phyloP scores from a whole-genome alignment of 768 basidiomycete genomes.

The Solioccasus polychromus region DNA sequence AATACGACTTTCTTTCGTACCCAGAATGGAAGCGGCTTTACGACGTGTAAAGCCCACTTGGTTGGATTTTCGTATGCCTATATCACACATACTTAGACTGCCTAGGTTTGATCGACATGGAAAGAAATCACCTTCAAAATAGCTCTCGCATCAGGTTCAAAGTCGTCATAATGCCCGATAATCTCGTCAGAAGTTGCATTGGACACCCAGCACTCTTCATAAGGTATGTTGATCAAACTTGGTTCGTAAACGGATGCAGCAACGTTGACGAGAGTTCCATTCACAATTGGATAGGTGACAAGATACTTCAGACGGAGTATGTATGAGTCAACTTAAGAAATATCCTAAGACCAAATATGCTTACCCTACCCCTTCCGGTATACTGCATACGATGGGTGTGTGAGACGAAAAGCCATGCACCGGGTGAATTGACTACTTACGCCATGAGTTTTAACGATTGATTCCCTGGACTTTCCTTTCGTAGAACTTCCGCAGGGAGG shows the following conservation, averaged over 20 bases:
- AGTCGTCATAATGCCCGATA: constrained; percentile 26
- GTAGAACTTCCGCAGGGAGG: constrained; percentile 33
- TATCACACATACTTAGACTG: neutral
- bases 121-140: constrained; percentile 26
- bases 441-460: constrained; percentile 13
- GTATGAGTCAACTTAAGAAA: neutral
- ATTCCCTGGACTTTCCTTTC: constrained; percentile 21
- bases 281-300: constrained; percentile 38
- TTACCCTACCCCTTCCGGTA: constrained; percentile 10
- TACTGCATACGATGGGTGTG: constrained; percentile 14
- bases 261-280: constrained; percentile 37
- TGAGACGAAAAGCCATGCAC: neutral
- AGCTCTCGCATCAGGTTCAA: constrained; percentile 35
- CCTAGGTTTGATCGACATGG: neutral
- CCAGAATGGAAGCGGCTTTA: constrained; percentile 40
- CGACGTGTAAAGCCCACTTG: constrained; percentile 44
- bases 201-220: constrained; percentile 32
- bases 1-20: constrained; percentile 42
- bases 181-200: constrained; percentile 35
- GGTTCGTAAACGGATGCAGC: constrained; percentile 31
- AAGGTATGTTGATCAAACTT: constrained; percentile 26
- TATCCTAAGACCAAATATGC: neutral
- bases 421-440: constrained; percentile 18
- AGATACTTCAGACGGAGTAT: constrained; percentile 30
- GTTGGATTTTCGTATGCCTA: constrained; percentile 37